Percentiles rank a stretch among this genome's conserved stretches.
Conservation (phyloP, 2,329 filamentous ascomycete species). For the Colletotrichum sp. region DNA sequence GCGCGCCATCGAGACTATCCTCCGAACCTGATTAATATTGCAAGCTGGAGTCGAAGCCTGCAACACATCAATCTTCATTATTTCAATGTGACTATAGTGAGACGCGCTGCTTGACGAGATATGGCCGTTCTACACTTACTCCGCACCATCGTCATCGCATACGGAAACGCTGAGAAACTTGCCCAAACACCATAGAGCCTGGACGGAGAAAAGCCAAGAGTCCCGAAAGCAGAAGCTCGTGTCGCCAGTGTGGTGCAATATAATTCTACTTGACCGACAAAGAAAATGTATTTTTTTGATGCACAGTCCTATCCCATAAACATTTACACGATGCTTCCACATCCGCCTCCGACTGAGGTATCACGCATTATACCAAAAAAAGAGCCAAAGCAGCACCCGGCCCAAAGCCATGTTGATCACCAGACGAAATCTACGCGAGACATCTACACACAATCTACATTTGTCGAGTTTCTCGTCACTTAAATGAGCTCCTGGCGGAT, state of each 20-base stretch:
- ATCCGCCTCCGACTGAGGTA: not conserved
- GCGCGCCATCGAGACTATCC: not conserved
- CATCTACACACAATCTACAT: not conserved
- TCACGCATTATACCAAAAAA: not conserved
- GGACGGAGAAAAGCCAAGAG: not conserved
- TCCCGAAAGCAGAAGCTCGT: not conserved
- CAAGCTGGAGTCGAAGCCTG: not conserved
- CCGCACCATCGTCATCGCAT: not conserved
- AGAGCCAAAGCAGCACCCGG: not conserved
- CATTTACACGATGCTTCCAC: not conserved
- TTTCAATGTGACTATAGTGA: not conserved
- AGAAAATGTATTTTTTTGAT: not conserved
- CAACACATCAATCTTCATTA: not conserved
- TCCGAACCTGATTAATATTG: not conserved
- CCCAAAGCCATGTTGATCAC: not conserved
- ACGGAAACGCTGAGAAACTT: not conserved
- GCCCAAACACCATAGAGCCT: not conserved
- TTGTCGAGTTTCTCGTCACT: not conserved
- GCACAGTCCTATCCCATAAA: not conserved
- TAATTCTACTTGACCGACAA: not conserved
- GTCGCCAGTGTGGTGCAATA: not conserved
- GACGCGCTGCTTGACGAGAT: not conserved
- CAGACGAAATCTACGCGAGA: not conserved
- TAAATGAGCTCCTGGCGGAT: conserved; percentile 35
- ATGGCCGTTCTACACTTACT: not conserved